A percentile compares a stretch with the other conserved stretches of the same genome.
These are phyloP conservation scores for Pythium phragmitis DNA, from an alignment of 352 stramenopile genomes.

Conservation along the genomic window DNA sequence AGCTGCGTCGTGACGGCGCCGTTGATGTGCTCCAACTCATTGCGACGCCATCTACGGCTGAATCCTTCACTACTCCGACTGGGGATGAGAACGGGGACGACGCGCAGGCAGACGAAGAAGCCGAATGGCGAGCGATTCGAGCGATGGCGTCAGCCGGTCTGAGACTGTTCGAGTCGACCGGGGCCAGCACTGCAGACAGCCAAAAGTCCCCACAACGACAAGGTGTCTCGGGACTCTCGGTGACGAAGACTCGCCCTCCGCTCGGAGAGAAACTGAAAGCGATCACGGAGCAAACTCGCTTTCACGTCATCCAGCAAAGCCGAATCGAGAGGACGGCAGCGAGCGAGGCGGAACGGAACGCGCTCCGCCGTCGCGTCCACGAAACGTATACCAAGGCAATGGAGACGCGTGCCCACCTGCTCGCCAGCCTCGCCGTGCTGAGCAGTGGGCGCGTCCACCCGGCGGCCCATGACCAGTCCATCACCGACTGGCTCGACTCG, in stretches of 20 bases:
- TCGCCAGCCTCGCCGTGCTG: conserved; percentile 37
- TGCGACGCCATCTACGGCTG: too few relatives aligned
- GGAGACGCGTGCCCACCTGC: conserved; percentile 34
- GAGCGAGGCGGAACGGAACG: neutral
- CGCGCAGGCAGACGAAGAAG: neutral
- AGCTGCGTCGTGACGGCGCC: conserved; percentile 21
- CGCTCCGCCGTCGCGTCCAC: conserved; percentile 17
- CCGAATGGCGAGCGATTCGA: neutral
- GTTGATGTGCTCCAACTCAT: neutral
- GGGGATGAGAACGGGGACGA: too few relatives aligned
- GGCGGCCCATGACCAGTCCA: conserved; percentile 33
- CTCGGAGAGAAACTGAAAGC: conserved; percentile 17
- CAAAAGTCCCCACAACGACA: neutral
- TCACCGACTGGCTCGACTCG: conserved; percentile 55
- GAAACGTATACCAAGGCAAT: conserved; percentile 29
- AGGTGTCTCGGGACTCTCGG: neutral
- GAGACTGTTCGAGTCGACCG: neutral
- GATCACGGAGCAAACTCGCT: conserved; percentile 3
- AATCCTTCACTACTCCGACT: neutral
- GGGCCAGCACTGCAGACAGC: neutral
- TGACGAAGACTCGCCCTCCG: neutral
- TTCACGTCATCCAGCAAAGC: neutral
- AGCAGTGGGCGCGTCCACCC: conserved; percentile 42
- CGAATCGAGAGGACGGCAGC: neutral
- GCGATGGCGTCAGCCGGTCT: conserved; percentile 8